A percentile compares a stretch with the other conserved stretches of the same genome.
Evolutionary conservation across 495 filamentous ascomycete species (phyloP).

Genomic region (Geopyxis carbonaria): DNA sequence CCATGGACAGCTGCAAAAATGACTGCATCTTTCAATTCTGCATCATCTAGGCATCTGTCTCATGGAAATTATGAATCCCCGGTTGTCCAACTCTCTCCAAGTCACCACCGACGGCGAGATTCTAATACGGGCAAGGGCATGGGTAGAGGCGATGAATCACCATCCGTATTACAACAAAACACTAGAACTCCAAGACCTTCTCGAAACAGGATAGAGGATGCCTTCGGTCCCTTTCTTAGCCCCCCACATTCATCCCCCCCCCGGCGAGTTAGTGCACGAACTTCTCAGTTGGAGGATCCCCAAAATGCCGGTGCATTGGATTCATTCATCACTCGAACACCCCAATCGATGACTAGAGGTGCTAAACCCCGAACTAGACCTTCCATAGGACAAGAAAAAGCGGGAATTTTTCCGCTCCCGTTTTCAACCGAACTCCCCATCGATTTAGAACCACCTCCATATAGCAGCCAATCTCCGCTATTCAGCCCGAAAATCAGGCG

Average conservation of each 20-base stretch:
- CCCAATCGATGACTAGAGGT: too few species aligned
- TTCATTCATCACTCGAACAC: not conserved
- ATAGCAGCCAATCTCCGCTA: too few species aligned
- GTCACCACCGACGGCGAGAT: not conserved
- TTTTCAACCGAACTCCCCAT: too few species aligned
- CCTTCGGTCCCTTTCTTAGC: not conserved
- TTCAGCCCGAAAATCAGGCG: too few species aligned
- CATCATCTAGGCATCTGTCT: conserved; percentile 6
- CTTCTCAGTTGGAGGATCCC: conserved; percentile 1
- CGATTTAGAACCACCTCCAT: too few species aligned
- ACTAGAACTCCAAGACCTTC: not conserved
- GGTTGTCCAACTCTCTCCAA: not conserved
- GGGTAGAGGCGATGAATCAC: too few species aligned
- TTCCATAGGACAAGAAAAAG: too few species aligned
- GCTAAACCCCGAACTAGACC: too few species aligned
- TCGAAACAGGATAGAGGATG: not conserved
- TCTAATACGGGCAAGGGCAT: too few species aligned
- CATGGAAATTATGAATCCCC: conserved; percentile 3
- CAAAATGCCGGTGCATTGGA: conserved; percentile 5
- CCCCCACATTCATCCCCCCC: not conserved
- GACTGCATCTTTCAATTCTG: conserved; percentile 29
- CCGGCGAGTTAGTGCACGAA: not conserved
- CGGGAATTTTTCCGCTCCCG: too few species aligned
- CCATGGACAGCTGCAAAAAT: conserved; percentile 46
- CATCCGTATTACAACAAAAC: not conserved